Conservation (phyloP, 2,329 filamentous ascomycete species). For the Pseudogymnoascus sp. region DNA sequence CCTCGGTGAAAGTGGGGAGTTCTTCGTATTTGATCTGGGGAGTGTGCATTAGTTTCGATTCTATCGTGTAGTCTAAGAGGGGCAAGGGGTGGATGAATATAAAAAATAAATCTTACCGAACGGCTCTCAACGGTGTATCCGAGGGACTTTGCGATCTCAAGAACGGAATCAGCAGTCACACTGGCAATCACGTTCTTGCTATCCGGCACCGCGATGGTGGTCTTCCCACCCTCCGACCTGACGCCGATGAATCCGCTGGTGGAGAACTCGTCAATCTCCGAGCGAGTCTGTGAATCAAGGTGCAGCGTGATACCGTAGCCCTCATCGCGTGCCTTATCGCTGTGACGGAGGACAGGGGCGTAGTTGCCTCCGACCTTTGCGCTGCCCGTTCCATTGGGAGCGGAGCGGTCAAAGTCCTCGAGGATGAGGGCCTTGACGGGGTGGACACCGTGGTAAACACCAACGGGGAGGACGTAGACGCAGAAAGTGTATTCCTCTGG, state of each 20-base stretch:
- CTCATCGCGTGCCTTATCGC: conserved; percentile 67
- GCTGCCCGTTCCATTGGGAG: conserved; percentile 81
- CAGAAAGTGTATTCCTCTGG: conserved; percentile 89
- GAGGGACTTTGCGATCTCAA: conserved; percentile 65
- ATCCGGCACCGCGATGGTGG: conserved; percentile 79
- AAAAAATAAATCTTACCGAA: conserved; percentile 40
- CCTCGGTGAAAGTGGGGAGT: conserved; percentile 58
- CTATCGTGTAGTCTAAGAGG: not conserved
- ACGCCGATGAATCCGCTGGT: conserved; percentile 90
- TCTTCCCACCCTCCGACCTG: conserved; percentile 44
- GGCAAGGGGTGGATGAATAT: not conserved
- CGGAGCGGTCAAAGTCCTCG: conserved; percentile 87
- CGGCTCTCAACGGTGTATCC: conserved; percentile 81
- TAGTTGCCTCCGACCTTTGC: conserved; percentile 98
- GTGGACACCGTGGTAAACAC: conserved; percentile 85
- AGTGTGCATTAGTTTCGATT: not conserved
- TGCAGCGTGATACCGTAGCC: conserved; percentile 95
- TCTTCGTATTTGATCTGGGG: conserved; percentile 55
- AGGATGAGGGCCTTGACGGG: conserved; percentile 83
- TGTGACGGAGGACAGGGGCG: conserved; percentile 81
- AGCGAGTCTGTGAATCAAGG: conserved; percentile 74
- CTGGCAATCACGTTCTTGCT: conserved; percentile 81
- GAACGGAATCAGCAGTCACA: conserved; percentile 73
- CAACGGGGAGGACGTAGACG: conserved; percentile 85
- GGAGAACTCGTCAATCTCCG: conserved; percentile 90